Percentiles rank a stretch among this genome's conserved stretches.
Conservation (phyloP, 2,329 filamentous ascomycete species). For the Intubia oerlemansii region DNA sequence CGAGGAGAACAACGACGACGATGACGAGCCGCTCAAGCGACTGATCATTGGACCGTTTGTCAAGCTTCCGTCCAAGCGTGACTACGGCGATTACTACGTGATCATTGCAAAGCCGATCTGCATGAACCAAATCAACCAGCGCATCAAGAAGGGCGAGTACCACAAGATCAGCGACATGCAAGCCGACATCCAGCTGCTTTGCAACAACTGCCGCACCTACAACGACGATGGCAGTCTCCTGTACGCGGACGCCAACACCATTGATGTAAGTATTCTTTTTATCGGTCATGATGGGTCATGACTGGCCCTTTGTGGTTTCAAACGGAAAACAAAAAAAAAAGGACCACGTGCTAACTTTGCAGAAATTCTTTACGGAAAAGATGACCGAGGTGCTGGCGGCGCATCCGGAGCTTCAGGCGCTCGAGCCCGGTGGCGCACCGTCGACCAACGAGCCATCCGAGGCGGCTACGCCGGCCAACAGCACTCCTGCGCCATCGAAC, state of each 20-base stretch:
- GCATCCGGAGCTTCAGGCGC: slow-evolving; percentile 10
- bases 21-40: slow-evolving; percentile 40
- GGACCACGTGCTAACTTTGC: slow-evolving; percentile 3
- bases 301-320: background rate
- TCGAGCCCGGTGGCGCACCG: slow-evolving; percentile 8
- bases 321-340: too few species aligned
- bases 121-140: slow-evolving; percentile 86
- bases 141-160: slow-evolving; percentile 94
- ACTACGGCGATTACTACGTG: slow-evolving; percentile 89
- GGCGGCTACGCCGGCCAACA: slow-evolving; percentile 16
- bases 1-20: slow-evolving; percentile 24
- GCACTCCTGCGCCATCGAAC: slow-evolving; percentile 7
- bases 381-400: slow-evolving; percentile 18
- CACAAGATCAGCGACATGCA: slow-evolving; percentile 59
- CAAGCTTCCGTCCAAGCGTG: slow-evolving; percentile 68
- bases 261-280: slow-evolving; percentile 48
- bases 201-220: slow-evolving; percentile 81
- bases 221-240: slow-evolving; percentile 90
- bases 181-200: slow-evolving; percentile 65
- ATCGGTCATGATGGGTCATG: too few species aligned
- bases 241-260: slow-evolving; percentile 78
- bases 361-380: slow-evolving; percentile 35
- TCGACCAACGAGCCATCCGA: slow-evolving; percentile 18
- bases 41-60: slow-evolving; percentile 88
- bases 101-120: slow-evolving; percentile 85